These are phyloP conservation scores for Fusarium sp. DNA, from an alignment of 2,329 filamentous ascomycete genomes.

Conservation along the genomic window DNA sequence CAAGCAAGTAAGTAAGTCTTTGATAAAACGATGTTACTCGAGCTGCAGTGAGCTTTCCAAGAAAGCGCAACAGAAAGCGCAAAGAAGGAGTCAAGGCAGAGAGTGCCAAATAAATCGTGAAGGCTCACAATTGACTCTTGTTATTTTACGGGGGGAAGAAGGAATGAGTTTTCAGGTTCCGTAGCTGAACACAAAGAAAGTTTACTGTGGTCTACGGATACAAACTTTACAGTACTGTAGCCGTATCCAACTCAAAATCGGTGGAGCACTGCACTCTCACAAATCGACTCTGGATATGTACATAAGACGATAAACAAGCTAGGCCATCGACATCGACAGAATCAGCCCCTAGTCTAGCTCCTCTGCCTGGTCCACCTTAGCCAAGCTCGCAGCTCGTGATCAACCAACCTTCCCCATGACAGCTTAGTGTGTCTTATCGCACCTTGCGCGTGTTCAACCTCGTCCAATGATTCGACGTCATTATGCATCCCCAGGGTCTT, in stretches of 20 bases:
- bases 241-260: conserved; percentile 1
- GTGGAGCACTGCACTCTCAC: conserved; percentile 14
- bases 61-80: background rate
- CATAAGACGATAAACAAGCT: conserved; percentile 24
- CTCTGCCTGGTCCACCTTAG: conserved; percentile 30
- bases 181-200: conserved; percentile 5
- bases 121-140: background rate
- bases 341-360: conserved; percentile 13
- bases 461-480: conserved; percentile 39
- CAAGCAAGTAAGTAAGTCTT: background rate
- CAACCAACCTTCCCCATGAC: conserved; percentile 23
- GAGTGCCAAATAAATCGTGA: background rate
- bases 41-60: conserved; percentile 29
- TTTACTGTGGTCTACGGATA: background rate
- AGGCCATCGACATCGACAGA: conserved; percentile 12
- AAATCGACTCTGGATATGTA: conserved; percentile 15
- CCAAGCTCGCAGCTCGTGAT: conserved; percentile 42
- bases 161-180: background rate
- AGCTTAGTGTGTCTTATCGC: conserved; percentile 36
- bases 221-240: background rate
- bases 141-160: background rate
- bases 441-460: conserved; percentile 36
- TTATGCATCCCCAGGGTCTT: conserved; percentile 31
- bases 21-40: conserved; percentile 16
- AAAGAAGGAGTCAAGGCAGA: conserved; percentile 4